A percentile compares a stretch with the other conserved stretches of the same genome.
phyloP scores from a whole-genome alignment of 2,329 filamentous ascomycete species.

The Arthrobotrys entomopaga region DNA sequence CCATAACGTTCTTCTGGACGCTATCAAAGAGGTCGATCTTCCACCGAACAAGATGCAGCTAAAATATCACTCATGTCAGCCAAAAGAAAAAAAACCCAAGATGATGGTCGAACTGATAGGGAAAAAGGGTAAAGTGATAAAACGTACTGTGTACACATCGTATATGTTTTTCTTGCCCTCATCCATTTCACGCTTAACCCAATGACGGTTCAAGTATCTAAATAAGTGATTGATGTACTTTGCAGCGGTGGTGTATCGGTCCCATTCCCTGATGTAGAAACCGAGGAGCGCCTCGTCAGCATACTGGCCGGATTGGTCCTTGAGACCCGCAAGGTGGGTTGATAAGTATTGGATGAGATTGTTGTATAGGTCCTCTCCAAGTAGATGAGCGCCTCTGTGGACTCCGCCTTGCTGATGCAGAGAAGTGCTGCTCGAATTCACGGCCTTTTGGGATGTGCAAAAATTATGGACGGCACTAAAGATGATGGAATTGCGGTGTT shows the following conservation, averaged over 20 bases:
- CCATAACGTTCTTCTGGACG: constrained; percentile 90
- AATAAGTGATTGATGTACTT: constrained; percentile 99
- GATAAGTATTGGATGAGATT: constrained; percentile 88
- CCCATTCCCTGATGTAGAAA: constrained; percentile 98
- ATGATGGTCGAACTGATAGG: background rate
- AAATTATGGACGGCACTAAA: constrained; percentile 93
- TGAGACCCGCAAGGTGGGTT: constrained; percentile 73
- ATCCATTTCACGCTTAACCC: constrained; percentile 98
- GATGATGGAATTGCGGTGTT: constrained; percentile 58
- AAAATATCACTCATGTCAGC: constrained; percentile 14
- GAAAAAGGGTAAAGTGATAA: background rate
- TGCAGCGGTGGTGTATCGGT: constrained; percentile 90
- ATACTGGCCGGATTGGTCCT: constrained; percentile 76
- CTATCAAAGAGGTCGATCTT: constrained; percentile 86
- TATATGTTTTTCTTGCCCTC: constrained; percentile 98
- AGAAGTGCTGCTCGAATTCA: constrained; percentile 67
- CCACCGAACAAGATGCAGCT: constrained; percentile 91
- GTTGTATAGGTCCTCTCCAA: constrained; percentile 95
- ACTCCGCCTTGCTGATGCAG: constrained; percentile 66
- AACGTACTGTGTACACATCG: constrained; percentile 82
- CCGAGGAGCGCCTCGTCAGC: constrained; percentile 87
- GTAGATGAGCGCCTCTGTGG: constrained; percentile 85
- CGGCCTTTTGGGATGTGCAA: constrained; percentile 95
- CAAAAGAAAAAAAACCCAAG: background rate
- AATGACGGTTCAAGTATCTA: constrained; percentile 94